Base-by-base conservation (phyloP, 2,329 filamentous ascomycete species). In the Fusarium burgessii region DNA sequence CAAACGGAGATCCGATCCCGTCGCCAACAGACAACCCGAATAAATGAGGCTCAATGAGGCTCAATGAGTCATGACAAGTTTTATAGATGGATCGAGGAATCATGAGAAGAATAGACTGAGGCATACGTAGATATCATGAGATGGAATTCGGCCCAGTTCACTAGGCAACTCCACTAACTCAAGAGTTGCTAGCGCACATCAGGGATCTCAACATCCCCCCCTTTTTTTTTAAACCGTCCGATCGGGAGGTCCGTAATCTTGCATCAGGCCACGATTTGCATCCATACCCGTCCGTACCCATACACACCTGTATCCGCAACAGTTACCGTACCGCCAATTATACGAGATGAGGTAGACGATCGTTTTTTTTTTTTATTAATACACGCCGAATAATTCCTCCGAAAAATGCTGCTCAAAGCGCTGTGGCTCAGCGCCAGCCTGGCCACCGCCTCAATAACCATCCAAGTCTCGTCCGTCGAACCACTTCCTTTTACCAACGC, bases 381-480 rank as follows among this genome's bases (percentile, higher is more conserved):
- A 8, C 29, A 42, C 33, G 46, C 61, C 60, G 60, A 63, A 29
- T 29, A 47, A 51, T 25, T 23, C 18, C 25, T 15, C 56, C 46
- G 56, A 56, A 29, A 29, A 29, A 29, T 9, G 10, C 13, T 51
- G 47, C 47, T 51, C 32, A 51, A n/a, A 51, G 20, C 29, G 27
- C 20, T 74, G 36, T 66, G 56, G 58, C 62, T 76, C 7, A 29
- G 29, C 29, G 62, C 71, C 3, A 52, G 62, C 55, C 46, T 73
- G 23, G 70, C 65, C 20, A 54, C 57, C 12, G 77, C 71, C 47
- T 73, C 71, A 23, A 66, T 80, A 42, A 76, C 73, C 17, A 58
- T 80, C 12, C 40, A 57, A n/a, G 52, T 80, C 29, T 66, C 67
- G 33, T 47, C 74, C 10, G 77, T 81, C 45, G 58, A 71, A 25